Percentiles rank a stretch among this genome's conserved stretches.
These are phyloP conservation scores for Bipolaris gigantea DNA, from an alignment of 2,329 filamentous ascomycete genomes.

Conservation along the genomic window DNA sequence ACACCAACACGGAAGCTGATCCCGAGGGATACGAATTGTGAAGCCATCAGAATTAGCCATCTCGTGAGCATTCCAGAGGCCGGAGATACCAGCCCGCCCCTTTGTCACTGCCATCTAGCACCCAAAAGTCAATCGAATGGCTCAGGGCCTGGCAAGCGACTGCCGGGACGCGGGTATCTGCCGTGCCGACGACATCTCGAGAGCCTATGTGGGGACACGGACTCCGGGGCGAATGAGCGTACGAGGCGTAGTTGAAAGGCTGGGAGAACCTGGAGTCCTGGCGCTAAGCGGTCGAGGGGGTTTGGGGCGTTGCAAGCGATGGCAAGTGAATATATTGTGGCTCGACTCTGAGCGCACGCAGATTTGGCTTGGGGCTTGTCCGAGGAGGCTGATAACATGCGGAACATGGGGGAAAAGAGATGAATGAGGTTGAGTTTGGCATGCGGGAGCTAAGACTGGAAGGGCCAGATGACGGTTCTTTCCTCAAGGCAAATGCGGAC, in stretches of 20 bases:
- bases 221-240: background rate
- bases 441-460: conserved; percentile 12
- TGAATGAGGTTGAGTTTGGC: conserved; percentile 3
- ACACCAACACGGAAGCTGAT: no score
- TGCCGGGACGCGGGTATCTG: background rate
- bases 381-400: background rate
- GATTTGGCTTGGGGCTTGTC: background rate
- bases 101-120: background rate
- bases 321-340: background rate
- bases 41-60: background rate
- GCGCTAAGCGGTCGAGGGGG: background rate
- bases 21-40: background rate
- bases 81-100: background rate
- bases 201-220: background rate
- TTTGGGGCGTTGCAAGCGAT: background rate
- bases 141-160: background rate
- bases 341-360: background rate
- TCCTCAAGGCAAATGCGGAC: conserved; percentile 6
- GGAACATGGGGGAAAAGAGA: background rate
- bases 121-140: background rate
- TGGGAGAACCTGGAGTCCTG: background rate
- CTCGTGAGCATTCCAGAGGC: background rate
- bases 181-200: background rate
- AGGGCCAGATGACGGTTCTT: conserved; percentile 1
- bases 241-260: background rate